Percentiles rank a stretch among this genome's conserved stretches.
Conservation (phyloP, 371 early-diverging fungal species). For the Rhizopus sp. region DNA sequence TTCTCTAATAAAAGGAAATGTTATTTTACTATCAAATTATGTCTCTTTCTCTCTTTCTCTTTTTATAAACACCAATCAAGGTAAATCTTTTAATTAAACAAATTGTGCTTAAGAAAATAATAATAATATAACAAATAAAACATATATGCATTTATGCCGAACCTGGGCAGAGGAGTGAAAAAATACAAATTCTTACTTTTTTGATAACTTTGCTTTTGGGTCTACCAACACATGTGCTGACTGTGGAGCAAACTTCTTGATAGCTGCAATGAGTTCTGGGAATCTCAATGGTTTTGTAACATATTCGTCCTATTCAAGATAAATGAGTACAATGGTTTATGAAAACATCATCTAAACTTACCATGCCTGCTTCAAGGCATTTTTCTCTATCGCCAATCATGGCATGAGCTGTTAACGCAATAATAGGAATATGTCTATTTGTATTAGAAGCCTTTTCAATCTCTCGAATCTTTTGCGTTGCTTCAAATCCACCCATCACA, state of each 20-base stretch:
- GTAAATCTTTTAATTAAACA: too few relatives aligned
- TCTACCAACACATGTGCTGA: conserved; percentile 22
- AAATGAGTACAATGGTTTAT: not conserved
- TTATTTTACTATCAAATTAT: too few relatives aligned
- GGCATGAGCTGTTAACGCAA: conserved; percentile 80
- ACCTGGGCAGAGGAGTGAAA: too few relatives aligned
- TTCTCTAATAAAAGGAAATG: too few relatives aligned
- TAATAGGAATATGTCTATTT: conserved; percentile 64
- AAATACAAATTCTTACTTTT: not conserved
- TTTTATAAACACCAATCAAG: too few relatives aligned
- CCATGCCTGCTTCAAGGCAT: conserved; percentile 77
- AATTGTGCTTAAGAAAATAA: too few relatives aligned
- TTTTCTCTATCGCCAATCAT: conserved; percentile 82
- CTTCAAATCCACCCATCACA: conserved; percentile 78
- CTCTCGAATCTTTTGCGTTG: conserved; percentile 72
- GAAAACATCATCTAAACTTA: conserved; percentile 17
- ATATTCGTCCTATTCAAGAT: conserved; percentile 60
- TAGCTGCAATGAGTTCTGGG: conserved; percentile 64
- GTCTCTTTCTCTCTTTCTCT: too few relatives aligned
- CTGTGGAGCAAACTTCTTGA: conserved; percentile 58
- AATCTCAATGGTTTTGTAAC: conserved; percentile 72
- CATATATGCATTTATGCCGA: too few relatives aligned
- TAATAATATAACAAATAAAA: too few relatives aligned
- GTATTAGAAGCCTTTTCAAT: conserved; percentile 53
- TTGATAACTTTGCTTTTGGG: conserved; percentile 11